Evolutionary conservation across 2,329 filamentous ascomycete genomes (phyloP).

Genomic region (Pestalotiopsis sp.): DNA sequence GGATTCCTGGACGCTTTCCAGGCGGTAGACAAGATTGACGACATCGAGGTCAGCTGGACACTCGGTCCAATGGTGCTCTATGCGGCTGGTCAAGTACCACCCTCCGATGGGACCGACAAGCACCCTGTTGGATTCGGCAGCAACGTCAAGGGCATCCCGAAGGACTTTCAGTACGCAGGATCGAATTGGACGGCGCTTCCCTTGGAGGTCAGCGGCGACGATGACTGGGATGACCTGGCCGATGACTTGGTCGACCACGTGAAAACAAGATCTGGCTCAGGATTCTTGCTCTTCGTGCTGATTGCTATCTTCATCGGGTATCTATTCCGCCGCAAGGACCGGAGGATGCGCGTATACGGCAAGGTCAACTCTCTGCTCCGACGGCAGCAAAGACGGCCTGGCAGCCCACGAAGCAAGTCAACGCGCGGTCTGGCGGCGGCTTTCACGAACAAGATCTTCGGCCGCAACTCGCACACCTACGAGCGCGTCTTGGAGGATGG

Average conservation of each 20-base stretch:
- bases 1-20: slow-evolving; percentile 86
- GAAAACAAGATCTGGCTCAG: slow-evolving; percentile 70
- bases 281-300: slow-evolving; percentile 76
- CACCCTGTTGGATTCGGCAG: slow-evolving; percentile 91
- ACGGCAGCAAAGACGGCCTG: slow-evolving; percentile 44
- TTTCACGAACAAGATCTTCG: slow-evolving; percentile 68
- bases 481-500: slow-evolving; percentile 87
- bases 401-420: slow-evolving; percentile 46
- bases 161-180: slow-evolving; percentile 84
- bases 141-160: slow-evolving; percentile 70
- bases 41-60: slow-evolving; percentile 95
- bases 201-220: slow-evolving; percentile 35
- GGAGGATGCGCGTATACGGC: slow-evolving; percentile 64
- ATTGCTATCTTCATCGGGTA: slow-evolving; percentile 71
- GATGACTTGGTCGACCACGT: slow-evolving; percentile 67
- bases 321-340: slow-evolving; percentile 78
- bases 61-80: slow-evolving; percentile 96
- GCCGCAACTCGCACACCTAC: slow-evolving; percentile 62
- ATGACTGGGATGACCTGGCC: slow-evolving; percentile 54
- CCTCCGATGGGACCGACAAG: slow-evolving; percentile 53
- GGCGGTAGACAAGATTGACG: slow-evolving; percentile 89
- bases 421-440: slow-evolving; percentile 48
- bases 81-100: slow-evolving; percentile 83
- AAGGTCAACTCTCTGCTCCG: slow-evolving; percentile 50
- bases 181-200: slow-evolving; percentile 47